phyloP scores from a whole-genome alignment of 75 land plant genomes.

The Picea sitchensis region DNA sequence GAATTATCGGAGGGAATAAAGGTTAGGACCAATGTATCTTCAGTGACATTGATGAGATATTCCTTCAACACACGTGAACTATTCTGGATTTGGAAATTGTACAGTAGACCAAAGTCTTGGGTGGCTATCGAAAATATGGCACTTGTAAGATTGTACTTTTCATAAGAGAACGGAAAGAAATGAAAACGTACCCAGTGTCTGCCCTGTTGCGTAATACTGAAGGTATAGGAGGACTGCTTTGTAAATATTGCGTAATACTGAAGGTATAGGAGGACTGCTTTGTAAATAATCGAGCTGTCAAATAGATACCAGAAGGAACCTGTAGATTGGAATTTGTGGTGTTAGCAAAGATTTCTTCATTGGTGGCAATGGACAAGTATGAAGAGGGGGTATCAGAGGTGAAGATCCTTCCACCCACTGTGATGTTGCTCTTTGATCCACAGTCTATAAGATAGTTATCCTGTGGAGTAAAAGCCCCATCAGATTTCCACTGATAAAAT shows the following conservation, averaged over 20 bases:
- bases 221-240: too few relatives aligned
- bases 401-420: conserved; percentile 38
- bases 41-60: conserved; percentile 50
- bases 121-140: conserved; percentile 46
- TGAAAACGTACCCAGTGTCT: conserved; percentile 65
- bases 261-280: conserved; percentile 33
- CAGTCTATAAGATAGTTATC: conserved; percentile 53
- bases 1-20: conserved; percentile 53
- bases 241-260: conserved; percentile 34
- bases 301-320: conserved; percentile 15
- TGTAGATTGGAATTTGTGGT: neutral
- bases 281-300: conserved; percentile 46
- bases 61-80: conserved; percentile 22
- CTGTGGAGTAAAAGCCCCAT: conserved; percentile 26
- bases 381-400: conserved; percentile 29
- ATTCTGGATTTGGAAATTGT: conserved; percentile 20
- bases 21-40: conserved; percentile 24
- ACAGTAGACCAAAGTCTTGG: conserved; percentile 35
- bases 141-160: conserved; percentile 15
- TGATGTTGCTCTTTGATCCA: conserved; percentile 36
- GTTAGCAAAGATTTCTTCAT: neutral
- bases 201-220: conserved; percentile 12
- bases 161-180: conserved; percentile 43
- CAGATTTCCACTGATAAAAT: too few relatives aligned
- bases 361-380: conserved; percentile 2